Percentiles rank a stretch among this genome's conserved stretches.
Evolutionary conservation across 1,284 basidiomycete species (phyloP).

Genomic region (Dichomitus squalens): DNA sequence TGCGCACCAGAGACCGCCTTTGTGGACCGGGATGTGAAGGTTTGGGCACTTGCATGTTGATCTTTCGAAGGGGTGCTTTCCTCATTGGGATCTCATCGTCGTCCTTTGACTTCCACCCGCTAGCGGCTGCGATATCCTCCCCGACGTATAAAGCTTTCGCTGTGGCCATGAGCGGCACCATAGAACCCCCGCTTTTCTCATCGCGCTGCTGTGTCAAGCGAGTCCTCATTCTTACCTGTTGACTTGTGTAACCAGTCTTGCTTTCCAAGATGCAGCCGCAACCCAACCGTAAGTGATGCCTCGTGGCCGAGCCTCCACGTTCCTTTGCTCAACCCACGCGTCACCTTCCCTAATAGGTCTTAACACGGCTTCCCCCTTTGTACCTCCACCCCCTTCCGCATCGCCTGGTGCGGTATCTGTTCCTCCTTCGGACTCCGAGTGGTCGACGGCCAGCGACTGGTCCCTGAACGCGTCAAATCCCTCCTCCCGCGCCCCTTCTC

Average conservation of each 20-base stretch:
- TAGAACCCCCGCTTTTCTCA: slow-evolving; percentile 11
- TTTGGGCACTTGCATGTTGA: slow-evolving; percentile 14
- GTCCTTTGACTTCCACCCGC: slow-evolving; percentile 16
- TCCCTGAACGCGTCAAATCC: slow-evolving; percentile 5
- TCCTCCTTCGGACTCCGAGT: slow-evolving; percentile 14
- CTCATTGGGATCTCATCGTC: slow-evolving; percentile 2
- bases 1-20: neutral
- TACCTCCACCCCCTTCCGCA: slow-evolving; percentile 10
- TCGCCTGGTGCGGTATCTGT: slow-evolving; percentile 19
- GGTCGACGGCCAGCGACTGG: slow-evolving; percentile 12
- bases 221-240: slow-evolving; percentile 3
- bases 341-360: slow-evolving; percentile 5
- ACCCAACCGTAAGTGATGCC: slow-evolving; percentile 15
- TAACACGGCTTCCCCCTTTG: slow-evolving; percentile 15
- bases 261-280: slow-evolving; percentile 13
- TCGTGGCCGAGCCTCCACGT: neutral
- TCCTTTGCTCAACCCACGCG: neutral
- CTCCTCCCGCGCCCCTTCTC: slow-evolving; percentile 15
- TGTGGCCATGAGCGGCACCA: slow-evolving; percentile 1
- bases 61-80: slow-evolving; percentile 8
- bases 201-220: slow-evolving; percentile 1
- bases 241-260: neutral
- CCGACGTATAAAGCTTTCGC: slow-evolving; percentile 13
- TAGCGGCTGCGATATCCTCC: slow-evolving; percentile 7
- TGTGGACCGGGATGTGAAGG: slow-evolving; percentile 6